A percentile compares a stretch with the other conserved stretches of the same genome.
Evolutionary conservation across 495 filamentous ascomycete species (phyloP).

Genomic region (Xylaria intraflava): DNA sequence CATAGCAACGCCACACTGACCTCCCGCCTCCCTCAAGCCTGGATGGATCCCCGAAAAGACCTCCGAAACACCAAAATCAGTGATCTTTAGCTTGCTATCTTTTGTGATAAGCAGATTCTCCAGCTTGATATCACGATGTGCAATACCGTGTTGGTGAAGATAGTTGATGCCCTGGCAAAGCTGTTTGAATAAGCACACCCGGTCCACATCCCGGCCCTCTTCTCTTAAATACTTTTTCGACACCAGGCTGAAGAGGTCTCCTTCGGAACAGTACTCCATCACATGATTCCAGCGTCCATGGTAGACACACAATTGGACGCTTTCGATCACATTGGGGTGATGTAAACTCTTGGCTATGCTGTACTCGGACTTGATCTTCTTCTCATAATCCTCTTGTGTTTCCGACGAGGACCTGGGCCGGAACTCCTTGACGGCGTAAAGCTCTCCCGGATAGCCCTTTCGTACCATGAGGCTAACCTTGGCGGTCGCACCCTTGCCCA

Average conservation of each 20-base stretch:
- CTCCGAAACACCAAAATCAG: constrained; percentile 73
- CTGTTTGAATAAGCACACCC: constrained; percentile 75
- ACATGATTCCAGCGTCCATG: constrained; percentile 69
- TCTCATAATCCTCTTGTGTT: constrained; percentile 57
- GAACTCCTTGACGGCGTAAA: constrained; percentile 76
- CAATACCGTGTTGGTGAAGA: constrained; percentile 63
- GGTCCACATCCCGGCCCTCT: constrained; percentile 58
- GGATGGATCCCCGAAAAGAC: constrained; percentile 71
- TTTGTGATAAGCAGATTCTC: constrained; percentile 68
- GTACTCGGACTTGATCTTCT: constrained; percentile 77
- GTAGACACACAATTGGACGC: constrained; percentile 59
- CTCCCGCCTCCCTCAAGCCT: constrained; percentile 54
- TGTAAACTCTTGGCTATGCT: constrained; percentile 67
- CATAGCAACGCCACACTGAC: constrained; percentile 61
- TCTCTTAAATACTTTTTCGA: constrained; percentile 53
- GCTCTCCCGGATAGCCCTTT: constrained; percentile 44
- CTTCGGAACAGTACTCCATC: constrained; percentile 75
- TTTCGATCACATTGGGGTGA: constrained; percentile 75
- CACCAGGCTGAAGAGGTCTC: constrained; percentile 66
- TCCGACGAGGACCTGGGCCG: constrained; percentile 56
- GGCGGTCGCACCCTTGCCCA: constrained; percentile 68
- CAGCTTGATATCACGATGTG: constrained; percentile 76
- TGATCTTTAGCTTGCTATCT: constrained; percentile 68
- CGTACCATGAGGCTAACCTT: constrained; percentile 64
- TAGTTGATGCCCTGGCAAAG: constrained; percentile 63